Percentiles rank a stretch among this genome's conserved stretches.
phyloP scores from a whole-genome alignment of 75 land plant genomes.

The Azolla pinnata region DNA sequence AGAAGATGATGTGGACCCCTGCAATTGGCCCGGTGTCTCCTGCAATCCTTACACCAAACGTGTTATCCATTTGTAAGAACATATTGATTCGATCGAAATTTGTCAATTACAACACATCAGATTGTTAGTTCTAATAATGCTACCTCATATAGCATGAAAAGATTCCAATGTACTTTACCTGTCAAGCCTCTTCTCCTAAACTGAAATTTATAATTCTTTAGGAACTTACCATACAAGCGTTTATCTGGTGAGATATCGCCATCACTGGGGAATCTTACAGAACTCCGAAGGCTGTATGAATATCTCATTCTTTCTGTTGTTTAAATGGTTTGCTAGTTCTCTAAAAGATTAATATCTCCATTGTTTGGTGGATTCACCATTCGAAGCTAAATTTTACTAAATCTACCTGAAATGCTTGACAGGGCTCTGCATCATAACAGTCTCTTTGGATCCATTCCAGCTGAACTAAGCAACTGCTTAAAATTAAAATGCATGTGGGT shows the following conservation, averaged over 20 bases:
- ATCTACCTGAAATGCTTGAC: slow-evolving; percentile 7
- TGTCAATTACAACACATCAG: background rate
- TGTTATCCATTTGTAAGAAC: slow-evolving; percentile 51
- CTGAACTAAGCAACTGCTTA: slow-evolving; percentile 64
- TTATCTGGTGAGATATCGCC: background rate
- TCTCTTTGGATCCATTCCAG: slow-evolving; percentile 68
- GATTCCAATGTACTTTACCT: background rate
- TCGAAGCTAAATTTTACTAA: background rate
- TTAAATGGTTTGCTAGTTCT: background rate
- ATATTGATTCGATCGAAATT: background rate
- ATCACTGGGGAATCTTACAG: slow-evolving; percentile 1
- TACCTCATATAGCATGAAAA: background rate
- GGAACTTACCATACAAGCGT: background rate
- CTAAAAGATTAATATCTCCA: background rate
- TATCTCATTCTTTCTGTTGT: background rate
- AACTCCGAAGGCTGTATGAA: background rate
- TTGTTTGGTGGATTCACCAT: no score
- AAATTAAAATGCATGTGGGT: slow-evolving; percentile 61
- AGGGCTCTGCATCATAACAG: slow-evolving; percentile 78
- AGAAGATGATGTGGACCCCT: slow-evolving; percentile 65
- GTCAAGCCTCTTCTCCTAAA: background rate
- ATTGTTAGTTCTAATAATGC: no score
- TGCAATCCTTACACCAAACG: slow-evolving; percentile 43
- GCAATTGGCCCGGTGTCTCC: slow-evolving; percentile 58
- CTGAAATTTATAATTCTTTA: background rate